Evolutionary conservation across 208 protist species (phyloP).

Genomic region (Plasmodiophora brassicae): DNA sequence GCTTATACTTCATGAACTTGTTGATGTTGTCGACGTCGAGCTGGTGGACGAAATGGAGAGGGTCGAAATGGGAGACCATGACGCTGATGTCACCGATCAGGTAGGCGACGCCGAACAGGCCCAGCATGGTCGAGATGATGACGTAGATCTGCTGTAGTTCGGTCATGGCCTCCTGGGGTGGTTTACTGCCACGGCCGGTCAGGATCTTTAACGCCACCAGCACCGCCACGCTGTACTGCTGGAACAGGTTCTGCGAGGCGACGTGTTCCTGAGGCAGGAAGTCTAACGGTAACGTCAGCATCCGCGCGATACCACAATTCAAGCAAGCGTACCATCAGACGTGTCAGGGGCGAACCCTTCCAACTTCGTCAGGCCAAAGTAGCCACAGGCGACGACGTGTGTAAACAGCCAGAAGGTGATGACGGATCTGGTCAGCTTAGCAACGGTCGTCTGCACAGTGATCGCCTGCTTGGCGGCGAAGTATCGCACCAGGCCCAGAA

Average conservation of each 20-base stretch:
- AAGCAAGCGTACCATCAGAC: not conserved
- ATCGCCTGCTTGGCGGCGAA: not conserved
- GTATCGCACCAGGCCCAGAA: not conserved
- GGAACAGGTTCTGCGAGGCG: not conserved
- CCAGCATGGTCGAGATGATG: not conserved
- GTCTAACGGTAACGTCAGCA: not conserved
- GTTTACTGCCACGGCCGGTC: not conserved
- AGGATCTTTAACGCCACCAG: not conserved
- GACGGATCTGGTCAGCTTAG: not conserved
- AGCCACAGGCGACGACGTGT: not conserved
- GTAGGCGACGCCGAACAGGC: constrained; percentile 14
- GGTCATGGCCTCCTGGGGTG: not conserved
- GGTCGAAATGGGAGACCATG: constrained; percentile 17
- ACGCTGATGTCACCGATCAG: constrained; percentile 19
- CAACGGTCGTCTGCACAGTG: not conserved
- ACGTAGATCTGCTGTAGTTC: not conserved
- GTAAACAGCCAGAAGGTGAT: not conserved
- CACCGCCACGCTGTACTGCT: not conserved
- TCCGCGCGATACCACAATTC: not conserved
- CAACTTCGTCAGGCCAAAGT: not conserved
- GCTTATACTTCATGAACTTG: constrained; percentile 20
- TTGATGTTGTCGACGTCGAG: constrained; percentile 31
- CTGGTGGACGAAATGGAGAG: not conserved
- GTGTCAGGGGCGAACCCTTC: not conserved
- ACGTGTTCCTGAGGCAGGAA: not conserved